Evolutionary conservation across 495 filamentous ascomycete species (phyloP).

Genomic region (Tetracladium marchalianum): DNA sequence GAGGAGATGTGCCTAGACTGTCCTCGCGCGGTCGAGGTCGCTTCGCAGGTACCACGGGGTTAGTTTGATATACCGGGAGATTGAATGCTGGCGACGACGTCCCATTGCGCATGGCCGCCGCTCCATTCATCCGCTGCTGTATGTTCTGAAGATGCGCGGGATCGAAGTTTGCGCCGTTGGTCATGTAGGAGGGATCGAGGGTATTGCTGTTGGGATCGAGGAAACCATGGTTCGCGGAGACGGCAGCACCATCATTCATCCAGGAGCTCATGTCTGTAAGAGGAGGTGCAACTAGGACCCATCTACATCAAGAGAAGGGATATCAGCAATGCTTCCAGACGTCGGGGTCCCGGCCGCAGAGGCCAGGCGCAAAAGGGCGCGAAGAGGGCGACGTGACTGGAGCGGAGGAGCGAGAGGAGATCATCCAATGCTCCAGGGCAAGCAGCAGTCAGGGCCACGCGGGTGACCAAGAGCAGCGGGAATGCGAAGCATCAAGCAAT

Average conservation of each 20-base stretch:
- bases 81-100: slow-evolving; percentile 57
- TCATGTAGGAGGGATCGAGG: slow-evolving; percentile 46
- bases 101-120: slow-evolving; percentile 53
- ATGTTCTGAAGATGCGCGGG: slow-evolving; percentile 44
- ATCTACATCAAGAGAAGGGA: slow-evolving; percentile 36
- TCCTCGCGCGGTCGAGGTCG: slow-evolving; percentile 75
- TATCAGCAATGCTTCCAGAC: slow-evolving; percentile 34
- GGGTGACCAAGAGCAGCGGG: neutral
- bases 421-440: neutral
- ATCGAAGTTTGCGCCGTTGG: slow-evolving; percentile 38
- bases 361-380: too few relatives aligned
- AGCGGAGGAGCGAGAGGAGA: neutral
- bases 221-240: slow-evolving; percentile 62
- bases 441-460: neutral
- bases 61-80: slow-evolving; percentile 65
- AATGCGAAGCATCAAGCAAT: neutral
- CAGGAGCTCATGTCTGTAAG: slow-evolving; percentile 68
- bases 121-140: slow-evolving; percentile 67
- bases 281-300: slow-evolving; percentile 38
- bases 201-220: slow-evolving; percentile 41
- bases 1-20: slow-evolving; percentile 71
- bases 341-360: too few relatives aligned
- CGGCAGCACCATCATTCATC: slow-evolving; percentile 66
- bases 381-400: neutral
- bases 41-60: slow-evolving; percentile 81